A percentile compares a stretch with the other conserved stretches of the same genome.
Conservation (phyloP, 169 alveolate genomes). For the Plasmodium malariae region DNA sequence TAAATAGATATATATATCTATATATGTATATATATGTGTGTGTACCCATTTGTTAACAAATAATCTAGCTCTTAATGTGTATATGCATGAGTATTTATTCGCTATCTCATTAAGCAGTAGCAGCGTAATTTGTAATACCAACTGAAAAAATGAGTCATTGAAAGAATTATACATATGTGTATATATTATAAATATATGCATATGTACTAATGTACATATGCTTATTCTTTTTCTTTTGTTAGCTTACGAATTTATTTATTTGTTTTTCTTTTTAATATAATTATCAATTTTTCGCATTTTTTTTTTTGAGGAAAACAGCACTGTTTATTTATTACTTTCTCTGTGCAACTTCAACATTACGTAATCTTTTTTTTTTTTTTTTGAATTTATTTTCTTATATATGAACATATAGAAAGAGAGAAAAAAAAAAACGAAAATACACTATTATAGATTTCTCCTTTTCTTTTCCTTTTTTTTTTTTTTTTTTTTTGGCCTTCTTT, state of each 20-base stretch:
- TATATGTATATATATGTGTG: too few species aligned
- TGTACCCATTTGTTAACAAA: not conserved
- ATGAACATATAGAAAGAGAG: not conserved
- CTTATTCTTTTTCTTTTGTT: too few species aligned
- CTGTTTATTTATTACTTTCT: not conserved
- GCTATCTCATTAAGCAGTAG: not conserved
- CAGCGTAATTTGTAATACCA: not conserved
- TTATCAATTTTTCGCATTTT: not conserved
- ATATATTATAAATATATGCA: too few species aligned
- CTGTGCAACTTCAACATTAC: not conserved
- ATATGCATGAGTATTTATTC: not conserved
- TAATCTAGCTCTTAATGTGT: not conserved
- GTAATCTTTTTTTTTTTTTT: not conserved
- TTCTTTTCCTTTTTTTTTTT: not conserved
- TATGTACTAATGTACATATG: too few species aligned
- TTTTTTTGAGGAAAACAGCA: not conserved
- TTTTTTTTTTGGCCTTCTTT: not conserved
- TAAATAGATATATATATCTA: too few species aligned
- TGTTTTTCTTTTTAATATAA: not conserved
- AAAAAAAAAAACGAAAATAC: not conserved
- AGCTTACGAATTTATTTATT: too few species aligned
- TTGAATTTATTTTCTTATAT: not conserved
- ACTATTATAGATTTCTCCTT: not conserved
- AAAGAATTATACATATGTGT: too few species aligned
- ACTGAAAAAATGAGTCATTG: too few species aligned